These are phyloP conservation scores for Pezicula radicicola DNA, from an alignment of 2,329 filamentous ascomycete species.

Conservation along the genomic window DNA sequence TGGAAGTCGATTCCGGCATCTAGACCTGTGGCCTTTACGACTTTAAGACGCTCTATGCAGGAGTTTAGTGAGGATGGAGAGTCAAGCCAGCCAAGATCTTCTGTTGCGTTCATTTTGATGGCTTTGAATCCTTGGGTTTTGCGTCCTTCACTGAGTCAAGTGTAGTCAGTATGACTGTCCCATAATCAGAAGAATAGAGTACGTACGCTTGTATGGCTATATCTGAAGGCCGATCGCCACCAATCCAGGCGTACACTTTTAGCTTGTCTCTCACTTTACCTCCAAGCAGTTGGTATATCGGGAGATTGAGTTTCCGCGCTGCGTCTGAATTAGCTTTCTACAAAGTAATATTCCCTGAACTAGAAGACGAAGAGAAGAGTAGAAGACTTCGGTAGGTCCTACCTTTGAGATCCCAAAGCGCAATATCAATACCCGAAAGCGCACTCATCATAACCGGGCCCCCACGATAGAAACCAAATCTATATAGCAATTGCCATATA, in stretches of 20 bases:
- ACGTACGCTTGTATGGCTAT: slow-evolving; percentile 59
- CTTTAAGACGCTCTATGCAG: slow-evolving; percentile 64
- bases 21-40: slow-evolving; percentile 66
- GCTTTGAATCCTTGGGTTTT: slow-evolving; percentile 60
- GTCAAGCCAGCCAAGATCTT: slow-evolving; percentile 74
- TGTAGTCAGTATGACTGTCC: slow-evolving; percentile 1
- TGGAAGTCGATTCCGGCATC: slow-evolving; percentile 78
- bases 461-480: slow-evolving; percentile 71
- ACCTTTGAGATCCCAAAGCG: slow-evolving; percentile 50
- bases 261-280: slow-evolving; percentile 70
- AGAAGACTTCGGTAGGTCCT: background rate
- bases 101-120: slow-evolving; percentile 79
- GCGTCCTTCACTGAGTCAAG: slow-evolving; percentile 44
- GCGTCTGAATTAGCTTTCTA: slow-evolving; percentile 1
- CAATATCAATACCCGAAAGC: slow-evolving; percentile 74
- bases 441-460: slow-evolving; percentile 81
- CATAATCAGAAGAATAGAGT: background rate
- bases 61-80: slow-evolving; percentile 61
- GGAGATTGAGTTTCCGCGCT: slow-evolving; percentile 59
- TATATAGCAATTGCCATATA: slow-evolving; percentile 74
- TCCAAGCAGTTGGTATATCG: slow-evolving; percentile 71
- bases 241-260: slow-evolving; percentile 77
- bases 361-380: background rate
- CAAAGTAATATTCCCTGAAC: background rate
- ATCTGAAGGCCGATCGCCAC: slow-evolving; percentile 67